Percentiles rank a stretch among this genome's conserved stretches.
Conservation (phyloP, 768 basidiomycete species). For the Boletus eberwhitei region DNA sequence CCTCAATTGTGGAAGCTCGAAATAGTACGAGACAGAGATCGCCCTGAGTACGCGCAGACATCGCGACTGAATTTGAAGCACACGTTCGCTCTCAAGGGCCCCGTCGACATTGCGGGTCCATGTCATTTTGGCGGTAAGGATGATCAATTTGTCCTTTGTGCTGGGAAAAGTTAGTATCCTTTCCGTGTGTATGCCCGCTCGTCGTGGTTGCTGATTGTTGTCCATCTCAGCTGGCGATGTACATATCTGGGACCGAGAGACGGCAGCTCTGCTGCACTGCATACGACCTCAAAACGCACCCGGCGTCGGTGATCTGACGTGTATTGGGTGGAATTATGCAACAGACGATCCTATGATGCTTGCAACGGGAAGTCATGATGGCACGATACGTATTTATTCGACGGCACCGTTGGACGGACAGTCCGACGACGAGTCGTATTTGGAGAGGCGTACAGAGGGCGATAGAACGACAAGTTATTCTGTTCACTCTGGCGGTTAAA, state of each 20-base stretch:
- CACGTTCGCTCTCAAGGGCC: constrained; percentile 67
- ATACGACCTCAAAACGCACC: constrained; percentile 53
- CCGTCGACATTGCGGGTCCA: constrained; percentile 73
- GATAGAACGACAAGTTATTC: constrained; percentile 25
- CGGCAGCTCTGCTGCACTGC: constrained; percentile 66
- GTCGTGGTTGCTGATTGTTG: neutral
- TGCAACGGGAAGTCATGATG: constrained; percentile 76
- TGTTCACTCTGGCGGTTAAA: constrained; percentile 28
- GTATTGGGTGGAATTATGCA: constrained; percentile 75
- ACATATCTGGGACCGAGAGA: constrained; percentile 84
- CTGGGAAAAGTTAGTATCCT: constrained; percentile 57
- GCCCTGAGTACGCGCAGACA: constrained; percentile 34
- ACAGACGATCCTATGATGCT: constrained; percentile 50
- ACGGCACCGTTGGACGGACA: constrained; percentile 31
- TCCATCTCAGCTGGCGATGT: constrained; percentile 64
- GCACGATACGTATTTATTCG: constrained; percentile 72
- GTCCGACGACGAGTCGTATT: constrained; percentile 25
- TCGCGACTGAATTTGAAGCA: constrained; percentile 46
- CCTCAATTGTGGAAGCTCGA: constrained; percentile 78
- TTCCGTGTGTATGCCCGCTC: neutral
- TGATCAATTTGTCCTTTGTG: constrained; percentile 75
- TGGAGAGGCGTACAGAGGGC: constrained; percentile 23
- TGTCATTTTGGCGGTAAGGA: constrained; percentile 81
- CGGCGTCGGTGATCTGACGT: constrained; percentile 65
- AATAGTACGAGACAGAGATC: constrained; percentile 48